These are phyloP conservation scores for Leccinum aurantiacum DNA, from an alignment of 768 basidiomycete genomes.

Conservation along the genomic window DNA sequence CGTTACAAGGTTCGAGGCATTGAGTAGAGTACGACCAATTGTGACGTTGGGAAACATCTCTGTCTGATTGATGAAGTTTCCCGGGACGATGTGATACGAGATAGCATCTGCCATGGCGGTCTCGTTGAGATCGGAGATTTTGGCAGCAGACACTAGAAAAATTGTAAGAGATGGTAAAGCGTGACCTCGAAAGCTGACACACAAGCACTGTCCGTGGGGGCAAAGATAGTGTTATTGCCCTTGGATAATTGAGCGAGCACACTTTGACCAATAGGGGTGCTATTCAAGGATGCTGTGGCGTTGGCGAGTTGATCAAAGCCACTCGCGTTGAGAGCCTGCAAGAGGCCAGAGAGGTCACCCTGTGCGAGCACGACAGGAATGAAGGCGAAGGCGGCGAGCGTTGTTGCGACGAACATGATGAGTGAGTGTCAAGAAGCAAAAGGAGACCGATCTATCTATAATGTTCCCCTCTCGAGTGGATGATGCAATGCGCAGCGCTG, in stretches of 20 bases:
- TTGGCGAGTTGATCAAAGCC: slow-evolving; percentile 45
- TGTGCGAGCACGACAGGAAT: slow-evolving; percentile 32
- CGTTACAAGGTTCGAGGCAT: slow-evolving; percentile 43
- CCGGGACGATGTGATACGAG: slow-evolving; percentile 57
- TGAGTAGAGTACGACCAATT: slow-evolving; percentile 63
- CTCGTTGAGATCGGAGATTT: slow-evolving; percentile 26
- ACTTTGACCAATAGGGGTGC: slow-evolving; percentile 41
- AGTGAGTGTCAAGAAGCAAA: background rate
- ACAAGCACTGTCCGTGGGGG: slow-evolving; percentile 58
- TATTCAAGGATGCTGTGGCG: slow-evolving; percentile 42
- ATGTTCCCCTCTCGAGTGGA: background rate
- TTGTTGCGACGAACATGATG: slow-evolving; percentile 21
- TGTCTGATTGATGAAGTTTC: slow-evolving; percentile 47
- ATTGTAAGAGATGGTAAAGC: slow-evolving; percentile 4
- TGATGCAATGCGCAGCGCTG: slow-evolving; percentile 31
- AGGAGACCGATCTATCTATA: background rate
- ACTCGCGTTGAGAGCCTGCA: slow-evolving; percentile 37
- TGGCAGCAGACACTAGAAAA: slow-evolving; percentile 5
- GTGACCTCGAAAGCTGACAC: slow-evolving; percentile 16
- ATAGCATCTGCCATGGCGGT: slow-evolving; percentile 46
- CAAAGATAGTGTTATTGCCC: slow-evolving; percentile 55
- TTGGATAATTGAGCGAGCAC: slow-evolving; percentile 45
- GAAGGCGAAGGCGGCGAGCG: slow-evolving; percentile 21
- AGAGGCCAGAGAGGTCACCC: slow-evolving; percentile 34
- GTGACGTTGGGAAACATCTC: slow-evolving; percentile 55